These are phyloP conservation scores for Clarireedia homoeocarpa DNA, from an alignment of 2,329 filamentous ascomycete genomes.

Conservation along the genomic window DNA sequence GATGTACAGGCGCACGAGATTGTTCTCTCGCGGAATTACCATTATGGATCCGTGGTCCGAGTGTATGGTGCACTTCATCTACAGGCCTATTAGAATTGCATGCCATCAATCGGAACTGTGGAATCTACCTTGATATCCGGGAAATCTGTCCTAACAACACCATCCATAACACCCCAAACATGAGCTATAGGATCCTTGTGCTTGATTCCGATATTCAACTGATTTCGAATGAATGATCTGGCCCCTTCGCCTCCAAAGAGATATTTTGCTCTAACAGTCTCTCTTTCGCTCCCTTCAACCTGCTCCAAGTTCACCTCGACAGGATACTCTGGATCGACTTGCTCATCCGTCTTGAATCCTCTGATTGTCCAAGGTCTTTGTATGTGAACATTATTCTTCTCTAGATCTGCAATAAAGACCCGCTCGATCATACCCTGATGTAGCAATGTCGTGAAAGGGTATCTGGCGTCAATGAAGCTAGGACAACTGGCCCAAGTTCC, in stretches of 20 bases:
- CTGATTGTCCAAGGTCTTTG: slow-evolving; percentile 59
- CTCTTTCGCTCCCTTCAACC: slow-evolving; percentile 63
- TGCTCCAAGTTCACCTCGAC: slow-evolving; percentile 73
- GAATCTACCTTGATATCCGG: slow-evolving; percentile 65
- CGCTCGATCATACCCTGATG: slow-evolving; percentile 67
- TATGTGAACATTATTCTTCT: slow-evolving; percentile 51
- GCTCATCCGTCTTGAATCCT: slow-evolving; percentile 51
- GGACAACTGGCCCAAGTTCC: slow-evolving; percentile 84
- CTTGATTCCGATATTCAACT: slow-evolving; percentile 62
- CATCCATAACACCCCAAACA: slow-evolving; percentile 72
- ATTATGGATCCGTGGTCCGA: slow-evolving; percentile 68
- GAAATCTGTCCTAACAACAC: slow-evolving; percentile 65
- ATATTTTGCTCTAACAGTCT: slow-evolving; percentile 63
- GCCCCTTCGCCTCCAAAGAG: slow-evolving; percentile 66
- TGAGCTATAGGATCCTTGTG: slow-evolving; percentile 62
- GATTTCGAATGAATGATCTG: slow-evolving; percentile 55
- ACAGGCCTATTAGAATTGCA: slow-evolving; percentile 9
- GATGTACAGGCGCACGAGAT: slow-evolving; percentile 63
- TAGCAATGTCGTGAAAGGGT: slow-evolving; percentile 61
- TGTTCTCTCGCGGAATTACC: slow-evolving; percentile 66
- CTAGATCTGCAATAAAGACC: slow-evolving; percentile 59
- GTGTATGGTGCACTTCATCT: slow-evolving; percentile 72
- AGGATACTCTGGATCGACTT: slow-evolving; percentile 57
- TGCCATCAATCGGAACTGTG: slow-evolving; percentile 43
- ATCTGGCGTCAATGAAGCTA: slow-evolving; percentile 67